These are phyloP conservation scores for Hypoxylon sp. DNA, from an alignment of 2,329 filamentous ascomycete species.

Conservation along the genomic window DNA sequence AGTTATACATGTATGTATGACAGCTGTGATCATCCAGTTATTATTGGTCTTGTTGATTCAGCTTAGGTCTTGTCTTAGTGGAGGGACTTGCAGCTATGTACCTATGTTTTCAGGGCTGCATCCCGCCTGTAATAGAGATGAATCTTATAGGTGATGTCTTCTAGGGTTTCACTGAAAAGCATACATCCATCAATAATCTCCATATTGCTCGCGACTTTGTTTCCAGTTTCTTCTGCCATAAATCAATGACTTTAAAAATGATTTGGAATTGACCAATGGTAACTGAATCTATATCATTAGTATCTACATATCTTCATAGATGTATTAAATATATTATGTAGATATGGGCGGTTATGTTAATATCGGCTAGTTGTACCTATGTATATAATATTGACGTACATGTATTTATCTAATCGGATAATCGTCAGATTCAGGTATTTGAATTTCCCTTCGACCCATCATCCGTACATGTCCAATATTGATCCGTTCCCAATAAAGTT, in stretches of 20 bases:
- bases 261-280: neutral
- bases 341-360: neutral
- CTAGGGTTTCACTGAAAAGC: conserved; percentile 17
- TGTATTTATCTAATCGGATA: conserved; percentile 22
- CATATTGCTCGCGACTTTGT: neutral
- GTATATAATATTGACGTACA: conserved; percentile 2
- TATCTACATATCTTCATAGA: neutral
- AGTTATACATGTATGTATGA: too few relatives aligned
- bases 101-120: conserved; percentile 32
- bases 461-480: conserved; percentile 9
- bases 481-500: conserved; percentile 9
- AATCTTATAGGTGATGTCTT: conserved; percentile 34
- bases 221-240: neutral
- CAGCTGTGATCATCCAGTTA: neutral
- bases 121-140: conserved; percentile 33
- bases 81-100: conserved; percentile 22
- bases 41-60: conserved; percentile 23
- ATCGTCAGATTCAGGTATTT: conserved; percentile 12
- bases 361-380: neutral
- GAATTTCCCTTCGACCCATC: conserved; percentile 21
- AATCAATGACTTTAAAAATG: neutral
- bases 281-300: neutral
- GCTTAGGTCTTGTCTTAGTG: conserved; percentile 14
- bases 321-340: neutral
- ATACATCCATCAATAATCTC: too few relatives aligned